Evolutionary conservation across 352 stramenopile genomes (phyloP).

Genomic region (Plasmopara muralis): DNA sequence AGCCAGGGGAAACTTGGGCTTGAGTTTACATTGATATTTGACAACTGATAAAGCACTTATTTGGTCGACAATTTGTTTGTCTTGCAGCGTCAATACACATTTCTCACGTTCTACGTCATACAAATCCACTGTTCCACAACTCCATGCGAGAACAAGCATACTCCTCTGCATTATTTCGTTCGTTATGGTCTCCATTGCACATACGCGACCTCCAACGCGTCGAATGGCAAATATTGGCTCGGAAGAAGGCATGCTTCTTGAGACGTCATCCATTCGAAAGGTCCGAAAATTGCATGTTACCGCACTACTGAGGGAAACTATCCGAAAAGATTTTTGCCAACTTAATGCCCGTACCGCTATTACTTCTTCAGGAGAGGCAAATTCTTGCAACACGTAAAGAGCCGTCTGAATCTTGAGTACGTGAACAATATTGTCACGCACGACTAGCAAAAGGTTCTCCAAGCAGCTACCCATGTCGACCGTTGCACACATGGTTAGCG

Average conservation of each 20-base stretch:
- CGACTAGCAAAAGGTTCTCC: conserved; percentile 47
- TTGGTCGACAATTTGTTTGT: conserved; percentile 33
- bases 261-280: conserved; percentile 9
- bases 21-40: conserved; percentile 4
- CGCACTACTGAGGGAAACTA: conserved; percentile 24
- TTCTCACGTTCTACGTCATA: conserved; percentile 17
- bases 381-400: conserved; percentile 28
- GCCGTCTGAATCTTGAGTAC: conserved; percentile 61
- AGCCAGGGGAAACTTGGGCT: neutral
- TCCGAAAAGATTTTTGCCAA: conserved; percentile 1
- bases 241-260: neutral
- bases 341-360: conserved; percentile 18
- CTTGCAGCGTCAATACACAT: conserved; percentile 36
- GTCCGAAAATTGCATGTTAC: conserved; percentile 17
- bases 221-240: neutral
- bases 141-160: conserved; percentile 48
- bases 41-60: conserved; percentile 30
- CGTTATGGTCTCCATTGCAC: conserved; percentile 17
- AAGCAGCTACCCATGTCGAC: conserved; percentile 44
- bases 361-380: conserved; percentile 14
- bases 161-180: conserved; percentile 3
- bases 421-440: conserved; percentile 48
- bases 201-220: conserved; percentile 5
- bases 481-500: conserved; percentile 33
- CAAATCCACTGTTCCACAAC: conserved; percentile 38